Percentiles rank a stretch among this genome's conserved stretches.
phyloP scores from a whole-genome alignment of 23 red algal genomes.

The Gracilaria gracilis region DNA sequence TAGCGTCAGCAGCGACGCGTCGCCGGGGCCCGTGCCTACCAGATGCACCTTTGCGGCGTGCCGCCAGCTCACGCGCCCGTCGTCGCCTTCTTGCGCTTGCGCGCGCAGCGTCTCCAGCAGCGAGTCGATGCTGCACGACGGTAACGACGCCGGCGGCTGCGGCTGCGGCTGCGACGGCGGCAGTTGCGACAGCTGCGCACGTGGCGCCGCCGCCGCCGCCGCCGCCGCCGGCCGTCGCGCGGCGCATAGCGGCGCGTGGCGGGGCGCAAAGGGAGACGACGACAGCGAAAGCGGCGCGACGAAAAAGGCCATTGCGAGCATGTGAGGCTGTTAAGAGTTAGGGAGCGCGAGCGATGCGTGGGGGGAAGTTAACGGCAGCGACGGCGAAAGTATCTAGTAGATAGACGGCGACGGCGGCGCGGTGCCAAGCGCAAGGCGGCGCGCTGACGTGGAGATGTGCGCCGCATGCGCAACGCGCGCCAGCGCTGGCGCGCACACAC shows the following conservation, averaged over 20 bases:
- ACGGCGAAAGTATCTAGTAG: background rate
- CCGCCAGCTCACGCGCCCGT: background rate
- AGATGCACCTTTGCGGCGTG: slow-evolving; percentile 69
- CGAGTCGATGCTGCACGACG: slow-evolving; percentile 6
- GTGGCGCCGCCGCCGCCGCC: too few species aligned
- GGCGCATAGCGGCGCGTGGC: too few species aligned
- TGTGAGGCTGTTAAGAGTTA: too few species aligned
- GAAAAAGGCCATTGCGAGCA: too few species aligned
- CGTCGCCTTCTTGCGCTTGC: background rate
- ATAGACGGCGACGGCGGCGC: background rate
- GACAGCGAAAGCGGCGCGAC: too few species aligned
- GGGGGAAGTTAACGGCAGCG: too few species aligned
- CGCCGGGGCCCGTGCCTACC: slow-evolving; percentile 94
- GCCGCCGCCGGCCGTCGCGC: too few species aligned
- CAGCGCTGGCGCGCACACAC: too few species aligned
- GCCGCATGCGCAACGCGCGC: background rate
- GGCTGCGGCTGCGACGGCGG: background rate
- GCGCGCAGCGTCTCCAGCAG: background rate
- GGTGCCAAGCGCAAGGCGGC: too few species aligned
- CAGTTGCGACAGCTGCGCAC: too few species aligned
- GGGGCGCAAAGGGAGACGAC: too few species aligned
- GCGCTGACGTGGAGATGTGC: background rate
- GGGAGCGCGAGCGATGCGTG: too few species aligned
- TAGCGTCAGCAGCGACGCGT: slow-evolving; percentile 76
- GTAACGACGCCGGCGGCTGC: background rate